These are phyloP conservation scores for Postia placenta DNA, from an alignment of 768 basidiomycete genomes.

Conservation along the genomic window DNA sequence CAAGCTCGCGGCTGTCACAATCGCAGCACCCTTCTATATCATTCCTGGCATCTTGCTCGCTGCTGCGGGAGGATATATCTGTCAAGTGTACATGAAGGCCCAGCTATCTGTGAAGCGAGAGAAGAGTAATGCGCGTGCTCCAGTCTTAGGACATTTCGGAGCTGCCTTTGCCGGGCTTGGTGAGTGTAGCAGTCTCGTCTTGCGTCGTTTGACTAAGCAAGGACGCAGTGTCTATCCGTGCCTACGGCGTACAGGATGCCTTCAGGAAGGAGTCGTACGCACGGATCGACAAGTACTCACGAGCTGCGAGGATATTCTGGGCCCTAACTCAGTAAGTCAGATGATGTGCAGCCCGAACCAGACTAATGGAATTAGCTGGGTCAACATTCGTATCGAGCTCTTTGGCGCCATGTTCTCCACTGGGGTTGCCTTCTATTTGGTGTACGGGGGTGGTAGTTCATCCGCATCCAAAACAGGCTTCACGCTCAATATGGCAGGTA, in stretches of 20 bases:
- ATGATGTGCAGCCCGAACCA: neutral
- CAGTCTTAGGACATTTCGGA: constrained; percentile 46
- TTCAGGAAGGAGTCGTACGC: constrained; percentile 33
- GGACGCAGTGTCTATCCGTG: constrained; percentile 38
- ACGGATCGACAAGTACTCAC: constrained; percentile 41
- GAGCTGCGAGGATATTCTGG: constrained; percentile 34
- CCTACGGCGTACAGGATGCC: constrained; percentile 43
- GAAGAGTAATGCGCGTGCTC: constrained; percentile 46
- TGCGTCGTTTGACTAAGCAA: neutral
- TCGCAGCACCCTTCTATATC: constrained; percentile 35
- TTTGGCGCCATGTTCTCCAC: constrained; percentile 46
- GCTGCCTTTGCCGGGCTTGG: constrained; percentile 48
- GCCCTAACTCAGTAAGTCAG: constrained; percentile 29
- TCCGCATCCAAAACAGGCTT: constrained; percentile 35
- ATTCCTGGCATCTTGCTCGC: constrained; percentile 32
- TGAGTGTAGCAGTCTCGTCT: constrained; percentile 12
- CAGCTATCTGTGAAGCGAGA: constrained; percentile 55
- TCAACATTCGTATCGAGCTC: constrained; percentile 48
- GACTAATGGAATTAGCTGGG: constrained; percentile 29
- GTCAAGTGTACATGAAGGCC: constrained; percentile 50
- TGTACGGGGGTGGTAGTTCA: constrained; percentile 37
- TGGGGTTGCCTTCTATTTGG: constrained; percentile 44
- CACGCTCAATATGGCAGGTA: constrained; percentile 38
- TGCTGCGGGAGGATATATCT: constrained; percentile 34
- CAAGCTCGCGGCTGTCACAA: constrained; percentile 31